These are phyloP conservation scores for Echites panduratus DNA, from an alignment of 257 asterid genomes.

Conservation along the genomic window DNA sequence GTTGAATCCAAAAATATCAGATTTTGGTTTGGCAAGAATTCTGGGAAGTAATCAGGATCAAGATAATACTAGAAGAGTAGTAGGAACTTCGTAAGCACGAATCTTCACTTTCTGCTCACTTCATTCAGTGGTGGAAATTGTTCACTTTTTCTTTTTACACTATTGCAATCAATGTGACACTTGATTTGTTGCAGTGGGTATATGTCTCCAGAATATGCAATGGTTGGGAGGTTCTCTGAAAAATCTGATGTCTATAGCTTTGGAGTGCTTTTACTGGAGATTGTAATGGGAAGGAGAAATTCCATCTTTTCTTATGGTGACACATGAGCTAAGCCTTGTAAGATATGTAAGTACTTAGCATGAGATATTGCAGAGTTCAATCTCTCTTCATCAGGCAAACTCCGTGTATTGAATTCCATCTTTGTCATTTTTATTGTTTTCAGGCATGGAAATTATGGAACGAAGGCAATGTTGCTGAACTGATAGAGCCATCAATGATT, in stretches of 20 bases:
- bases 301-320: constrained; percentile 26
- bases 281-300: constrained; percentile 52
- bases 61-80: constrained; percentile 40
- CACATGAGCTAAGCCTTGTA: constrained; percentile 37
- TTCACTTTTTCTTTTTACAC: neutral
- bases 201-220: constrained; percentile 75
- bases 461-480: constrained; percentile 19
- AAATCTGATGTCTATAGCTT: constrained; percentile 65
- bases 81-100: constrained; percentile 54
- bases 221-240: constrained; percentile 64
- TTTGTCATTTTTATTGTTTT: constrained; percentile 10
- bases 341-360: constrained; percentile 42
- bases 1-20: constrained; percentile 48
- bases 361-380: neutral
- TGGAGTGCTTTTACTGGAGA: constrained; percentile 59
- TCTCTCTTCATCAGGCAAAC: neutral
- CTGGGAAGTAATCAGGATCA: constrained; percentile 40
- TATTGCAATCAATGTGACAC: neutral
- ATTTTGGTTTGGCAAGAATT: constrained; percentile 52
- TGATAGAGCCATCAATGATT: constrained; percentile 36
- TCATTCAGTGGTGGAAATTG: neutral
- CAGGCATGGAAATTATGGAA: constrained; percentile 62
- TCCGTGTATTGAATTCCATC: neutral
- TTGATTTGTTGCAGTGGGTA: constrained; percentile 50
- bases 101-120: neutral